A percentile compares a stretch with the other conserved stretches of the same genome.
These are phyloP conservation scores for Penicillium glabrum DNA, from an alignment of 2,329 filamentous ascomycete species.

Conservation along the genomic window DNA sequence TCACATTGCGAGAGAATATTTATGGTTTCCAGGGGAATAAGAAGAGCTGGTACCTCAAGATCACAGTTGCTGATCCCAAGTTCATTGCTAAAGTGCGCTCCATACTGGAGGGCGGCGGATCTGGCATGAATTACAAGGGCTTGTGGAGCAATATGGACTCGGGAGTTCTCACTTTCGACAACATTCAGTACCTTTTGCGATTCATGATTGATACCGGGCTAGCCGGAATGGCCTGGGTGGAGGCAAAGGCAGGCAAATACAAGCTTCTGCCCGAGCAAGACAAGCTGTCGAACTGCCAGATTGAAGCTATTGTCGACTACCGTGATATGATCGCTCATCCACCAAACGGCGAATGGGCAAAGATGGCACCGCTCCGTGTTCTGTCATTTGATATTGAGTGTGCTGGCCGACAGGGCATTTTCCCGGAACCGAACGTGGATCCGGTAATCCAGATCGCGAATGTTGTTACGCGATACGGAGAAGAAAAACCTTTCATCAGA, in stretches of 20 bases:
- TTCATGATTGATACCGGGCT: conserved; percentile 99
- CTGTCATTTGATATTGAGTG: conserved; percentile 99
- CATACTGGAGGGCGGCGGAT: conserved; percentile 66
- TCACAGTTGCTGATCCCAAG: conserved; percentile 88
- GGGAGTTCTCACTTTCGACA: conserved; percentile 89
- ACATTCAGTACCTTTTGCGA: conserved; percentile 87
- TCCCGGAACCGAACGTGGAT: conserved; percentile 87
- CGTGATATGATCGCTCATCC: conserved; percentile 81
- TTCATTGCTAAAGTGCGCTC: conserved; percentile 73
- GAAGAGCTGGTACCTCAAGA: conserved; percentile 88
- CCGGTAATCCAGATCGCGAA: conserved; percentile 98
- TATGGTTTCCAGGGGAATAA: conserved; percentile 93
- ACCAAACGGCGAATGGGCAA: conserved; percentile 91
- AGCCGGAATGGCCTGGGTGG: conserved; percentile 96
- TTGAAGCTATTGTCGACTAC: conserved; percentile 85
- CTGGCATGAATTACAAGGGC: conserved; percentile 80
- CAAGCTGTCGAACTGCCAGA: conserved; percentile 90
- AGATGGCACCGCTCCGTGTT: conserved; percentile 91
- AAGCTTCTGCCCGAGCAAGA: conserved; percentile 64
- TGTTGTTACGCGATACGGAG: conserved; percentile 89
- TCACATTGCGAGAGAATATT: conserved; percentile 85
- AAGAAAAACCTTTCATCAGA: conserved; percentile 89
- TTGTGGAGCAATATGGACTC: conserved; percentile 74
- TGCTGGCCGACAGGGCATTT: conserved; percentile 94
- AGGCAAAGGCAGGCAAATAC: conserved; percentile 74